phyloP scores from a whole-genome alignment of 345 rosid genomes.

The Kandelia obovata region DNA sequence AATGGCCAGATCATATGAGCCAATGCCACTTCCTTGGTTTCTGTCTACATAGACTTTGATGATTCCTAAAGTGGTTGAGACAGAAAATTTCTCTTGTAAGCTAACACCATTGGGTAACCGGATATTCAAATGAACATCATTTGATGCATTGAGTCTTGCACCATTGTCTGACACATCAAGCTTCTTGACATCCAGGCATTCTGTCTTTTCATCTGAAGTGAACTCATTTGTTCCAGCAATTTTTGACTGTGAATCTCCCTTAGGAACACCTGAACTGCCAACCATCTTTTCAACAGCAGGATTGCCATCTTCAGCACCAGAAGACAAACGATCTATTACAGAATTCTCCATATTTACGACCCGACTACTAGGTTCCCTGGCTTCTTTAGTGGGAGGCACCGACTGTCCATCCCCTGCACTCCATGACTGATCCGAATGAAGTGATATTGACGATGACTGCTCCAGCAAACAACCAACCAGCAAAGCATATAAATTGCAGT shows the following conservation, averaged over 20 bases:
- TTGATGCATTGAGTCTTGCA: constrained; percentile 25
- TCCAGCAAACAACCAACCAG: background rate
- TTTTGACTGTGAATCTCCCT: constrained; percentile 13
- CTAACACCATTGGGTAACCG: constrained; percentile 61
- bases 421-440: constrained; percentile 10
- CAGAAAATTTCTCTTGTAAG: constrained; percentile 68
- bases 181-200: constrained; percentile 21
- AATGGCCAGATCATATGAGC: constrained; percentile 70
- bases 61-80: constrained; percentile 48
- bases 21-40: constrained; percentile 41
- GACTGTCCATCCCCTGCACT: constrained; percentile 27
- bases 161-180: constrained; percentile 8
- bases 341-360: constrained; percentile 19
- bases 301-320: constrained; percentile 21
- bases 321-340: constrained; percentile 23
- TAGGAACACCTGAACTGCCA: constrained; percentile 19
- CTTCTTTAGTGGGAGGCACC: constrained; percentile 20
- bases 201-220: constrained; percentile 24
- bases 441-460: constrained; percentile 33
- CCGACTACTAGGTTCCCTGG: constrained; percentile 27
- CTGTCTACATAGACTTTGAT: constrained; percentile 72
- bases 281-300: constrained; percentile 21
- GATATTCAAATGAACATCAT: constrained; percentile 68
- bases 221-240: constrained; percentile 19
- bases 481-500: background rate